Base-by-base conservation (phyloP, 2,329 filamentous ascomycete genomes). In the Botrytis hyacinthi region DNA sequence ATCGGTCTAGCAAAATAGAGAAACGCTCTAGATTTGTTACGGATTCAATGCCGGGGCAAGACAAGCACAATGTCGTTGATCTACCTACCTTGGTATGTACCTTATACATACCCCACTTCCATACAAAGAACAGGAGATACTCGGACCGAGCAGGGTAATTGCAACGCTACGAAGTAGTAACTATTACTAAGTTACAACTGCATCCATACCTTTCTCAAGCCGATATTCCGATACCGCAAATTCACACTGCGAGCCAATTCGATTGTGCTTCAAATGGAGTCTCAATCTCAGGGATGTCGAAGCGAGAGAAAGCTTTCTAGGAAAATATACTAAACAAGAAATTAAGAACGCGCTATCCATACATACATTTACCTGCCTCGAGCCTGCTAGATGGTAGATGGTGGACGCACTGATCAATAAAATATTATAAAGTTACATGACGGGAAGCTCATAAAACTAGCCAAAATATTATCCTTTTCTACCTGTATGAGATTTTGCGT, bases 341-440 rank as follows among this genome's bases (percentile, higher is more conserved):
- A 57, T 62, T 29, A 46, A n/a, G 68, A n/a, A 61, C 26, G 40
- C 29, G 20, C 37, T 6, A 44, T 59, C 8, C n/a, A 44, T 70
- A 20, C 32, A 18, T 29, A 61, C 14, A 40, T 60, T 46, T 37
- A 61, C 40, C 35, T 29, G 46, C 46, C 46, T 48, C 46, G 46
- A 48, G 46, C 46, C 46, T 26, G 35, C 29, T 40, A 18, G 40
- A 57, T 20, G 12, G 29, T 26, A 46, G 22, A 57, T 51, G 3
- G 20, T 51, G 48, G n/a, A 70, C 44, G 67, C 20, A 12, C 22
- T 61, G 67, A 70, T 35, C 54, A 70, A 29, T 32, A 29, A 70
- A 70, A 62, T 62, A 3, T 29, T 72, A 72, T 72, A 72, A 67
- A 72, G 61, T 72, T 72, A 37, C 57, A 29, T n/a, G 29, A 67